These are phyloP conservation scores for Lachnellula subtilissima DNA, from an alignment of 2,329 filamentous ascomycete species.

Conservation along the genomic window DNA sequence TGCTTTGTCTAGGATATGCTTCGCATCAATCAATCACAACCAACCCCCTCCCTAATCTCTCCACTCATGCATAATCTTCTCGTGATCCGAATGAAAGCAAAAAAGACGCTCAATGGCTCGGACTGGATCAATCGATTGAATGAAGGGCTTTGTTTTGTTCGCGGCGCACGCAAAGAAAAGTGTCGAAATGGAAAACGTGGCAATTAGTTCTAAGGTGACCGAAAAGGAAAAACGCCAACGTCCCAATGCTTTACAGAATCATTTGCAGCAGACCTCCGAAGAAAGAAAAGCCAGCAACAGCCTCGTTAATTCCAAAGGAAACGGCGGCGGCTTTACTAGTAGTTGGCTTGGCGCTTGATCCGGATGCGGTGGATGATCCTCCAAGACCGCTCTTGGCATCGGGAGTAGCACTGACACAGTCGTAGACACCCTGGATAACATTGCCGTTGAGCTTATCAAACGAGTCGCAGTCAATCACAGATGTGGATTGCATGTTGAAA, in stretches of 20 bases:
- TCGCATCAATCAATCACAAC: not conserved
- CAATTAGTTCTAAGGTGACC: slow-evolving; percentile 34
- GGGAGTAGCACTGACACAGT: slow-evolving; percentile 34
- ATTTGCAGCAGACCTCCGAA: slow-evolving; percentile 41
- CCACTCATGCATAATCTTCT: not conserved
- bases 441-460: slow-evolving; percentile 31
- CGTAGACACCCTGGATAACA: slow-evolving; percentile 43
- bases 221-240: slow-evolving; percentile 32
- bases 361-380: slow-evolving; percentile 30
- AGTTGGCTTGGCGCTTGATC: slow-evolving; percentile 25
- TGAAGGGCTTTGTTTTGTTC: slow-evolving; percentile 15
- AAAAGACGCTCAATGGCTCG: slow-evolving; percentile 23
- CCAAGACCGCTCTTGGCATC: slow-evolving; percentile 25
- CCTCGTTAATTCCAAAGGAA: slow-evolving; percentile 34
- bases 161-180: slow-evolving; percentile 21
- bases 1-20: slow-evolving; percentile 1
- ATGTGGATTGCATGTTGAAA: slow-evolving; percentile 51
- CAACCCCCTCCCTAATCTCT: not conserved
- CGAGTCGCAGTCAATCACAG: slow-evolving; percentile 24
- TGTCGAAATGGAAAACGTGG: slow-evolving; percentile 25
- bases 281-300: slow-evolving; percentile 38
- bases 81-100: slow-evolving; percentile 7
- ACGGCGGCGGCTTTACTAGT: slow-evolving; percentile 34
- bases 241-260: slow-evolving; percentile 39
- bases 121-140: slow-evolving; percentile 5